Percentiles rank a stretch among this genome's conserved stretches.
These are phyloP conservation scores for Lactarius hatsudake DNA, from an alignment of 768 basidiomycete genomes.

Conservation along the genomic window DNA sequence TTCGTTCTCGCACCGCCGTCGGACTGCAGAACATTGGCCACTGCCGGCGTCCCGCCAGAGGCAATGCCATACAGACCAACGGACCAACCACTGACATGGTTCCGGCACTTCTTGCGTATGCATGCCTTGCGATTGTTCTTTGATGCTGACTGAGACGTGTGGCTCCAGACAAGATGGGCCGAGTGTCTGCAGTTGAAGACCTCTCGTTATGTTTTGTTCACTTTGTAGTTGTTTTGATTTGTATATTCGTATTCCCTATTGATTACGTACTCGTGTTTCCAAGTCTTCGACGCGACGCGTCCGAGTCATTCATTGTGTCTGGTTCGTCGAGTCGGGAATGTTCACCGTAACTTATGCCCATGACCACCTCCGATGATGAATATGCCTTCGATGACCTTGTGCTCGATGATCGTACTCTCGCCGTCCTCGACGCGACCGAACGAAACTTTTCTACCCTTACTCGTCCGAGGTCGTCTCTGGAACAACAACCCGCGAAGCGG, in stretches of 20 bases:
- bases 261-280: neutral
- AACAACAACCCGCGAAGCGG: slow-evolving; percentile 22
- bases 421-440: slow-evolving; percentile 28
- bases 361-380: slow-evolving; percentile 26
- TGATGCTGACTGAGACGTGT: slow-evolving; percentile 8
- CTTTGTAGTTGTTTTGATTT: neutral
- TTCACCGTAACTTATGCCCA: neutral
- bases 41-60: slow-evolving; percentile 6
- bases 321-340: neutral
- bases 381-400: slow-evolving; percentile 28
- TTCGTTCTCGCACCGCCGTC: slow-evolving; percentile 16
- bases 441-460: slow-evolving; percentile 9
- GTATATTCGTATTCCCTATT: neutral
- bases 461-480: slow-evolving; percentile 15
- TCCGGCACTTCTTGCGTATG: slow-evolving; percentile 19
- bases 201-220: neutral
- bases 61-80: slow-evolving; percentile 1
- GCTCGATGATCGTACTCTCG: slow-evolving; percentile 24
- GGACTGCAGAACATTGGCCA: slow-evolving; percentile 14
- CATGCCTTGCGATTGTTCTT: slow-evolving; percentile 7
- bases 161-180: neutral
- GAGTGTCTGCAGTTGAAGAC: slow-evolving; percentile 3
- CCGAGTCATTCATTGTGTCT: neutral
- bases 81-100: slow-evolving; percentile 14
- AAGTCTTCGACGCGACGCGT: neutral